Percentiles rank a stretch among this genome's conserved stretches.
Conservation (phyloP, 345 rosid genomes). For the Pistacia integerrima region DNA sequence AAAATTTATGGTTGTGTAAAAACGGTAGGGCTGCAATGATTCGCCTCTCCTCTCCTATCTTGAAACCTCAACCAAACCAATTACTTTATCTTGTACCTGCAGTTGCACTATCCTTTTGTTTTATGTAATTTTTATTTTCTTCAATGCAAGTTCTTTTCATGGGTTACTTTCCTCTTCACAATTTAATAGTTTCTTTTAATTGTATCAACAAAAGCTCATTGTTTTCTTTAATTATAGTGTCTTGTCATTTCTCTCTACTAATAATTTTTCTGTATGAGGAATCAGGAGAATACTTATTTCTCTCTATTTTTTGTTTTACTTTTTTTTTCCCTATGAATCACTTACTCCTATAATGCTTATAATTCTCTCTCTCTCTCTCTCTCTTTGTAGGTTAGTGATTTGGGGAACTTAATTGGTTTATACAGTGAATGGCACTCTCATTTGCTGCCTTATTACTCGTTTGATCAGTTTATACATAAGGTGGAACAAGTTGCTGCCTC, state of each 20-base stretch:
- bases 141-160: background rate
- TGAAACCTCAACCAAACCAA: background rate
- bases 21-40: too few species aligned
- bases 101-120: background rate
- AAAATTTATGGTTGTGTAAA: too few species aligned
- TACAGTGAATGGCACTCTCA: constrained; percentile 89
- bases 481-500: constrained; percentile 79
- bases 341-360: background rate
- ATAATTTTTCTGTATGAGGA: background rate
- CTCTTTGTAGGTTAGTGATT: constrained; percentile 58
- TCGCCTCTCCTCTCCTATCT: too few species aligned
- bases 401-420: constrained; percentile 71
- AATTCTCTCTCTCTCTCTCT: too few species aligned
- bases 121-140: background rate
- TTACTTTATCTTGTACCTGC: background rate
- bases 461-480: constrained; percentile 83
- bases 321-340: background rate
- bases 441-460: constrained; percentile 77
- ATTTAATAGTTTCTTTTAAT: too few species aligned
- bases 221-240: background rate
- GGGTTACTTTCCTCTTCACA: background rate
- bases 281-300: too few species aligned
- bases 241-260: background rate
- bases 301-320: background rate
- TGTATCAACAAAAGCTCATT: background rate